Evolutionary conservation across 768 basidiomycete genomes (phyloP).

Genomic region (Auriscalpium vulgare): DNA sequence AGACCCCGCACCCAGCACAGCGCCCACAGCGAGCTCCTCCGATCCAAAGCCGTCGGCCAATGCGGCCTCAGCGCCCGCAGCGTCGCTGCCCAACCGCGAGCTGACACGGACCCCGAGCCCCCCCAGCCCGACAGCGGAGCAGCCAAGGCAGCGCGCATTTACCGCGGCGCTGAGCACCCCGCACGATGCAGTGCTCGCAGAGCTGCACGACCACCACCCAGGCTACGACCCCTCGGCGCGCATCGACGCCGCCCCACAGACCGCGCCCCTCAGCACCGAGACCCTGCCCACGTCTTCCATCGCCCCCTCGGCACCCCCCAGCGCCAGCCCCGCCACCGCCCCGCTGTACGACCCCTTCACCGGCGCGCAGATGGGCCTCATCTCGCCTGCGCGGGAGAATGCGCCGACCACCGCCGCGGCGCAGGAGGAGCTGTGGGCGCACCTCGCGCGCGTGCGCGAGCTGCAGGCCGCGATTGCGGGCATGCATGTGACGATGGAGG

Average conservation of each 20-base stretch:
- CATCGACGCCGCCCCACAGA: constrained; percentile 8
- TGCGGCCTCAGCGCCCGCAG: not conserved
- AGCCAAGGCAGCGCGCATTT: constrained; percentile 15
- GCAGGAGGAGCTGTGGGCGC: constrained; percentile 54
- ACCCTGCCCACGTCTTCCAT: constrained; percentile 12
- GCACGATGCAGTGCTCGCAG: constrained; percentile 56
- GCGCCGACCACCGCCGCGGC: constrained; percentile 12
- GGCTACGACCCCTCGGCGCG: constrained; percentile 8
- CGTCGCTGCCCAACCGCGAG: not conserved
- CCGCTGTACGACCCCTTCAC: constrained; percentile 41
- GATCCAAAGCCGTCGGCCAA: not conserved
- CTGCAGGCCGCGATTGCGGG: constrained; percentile 64
- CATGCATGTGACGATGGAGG: constrained; percentile 73
- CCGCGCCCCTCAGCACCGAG: not conserved
- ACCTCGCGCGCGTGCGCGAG: constrained; percentile 60
- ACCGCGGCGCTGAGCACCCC: constrained; percentile 38
- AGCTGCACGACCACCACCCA: constrained; percentile 31
- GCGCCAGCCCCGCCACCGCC: constrained; percentile 19
- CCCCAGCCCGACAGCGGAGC: constrained; percentile 12
- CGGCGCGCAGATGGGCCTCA: constrained; percentile 33
- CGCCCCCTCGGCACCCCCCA: constrained; percentile 11
- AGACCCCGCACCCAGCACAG: not conserved
- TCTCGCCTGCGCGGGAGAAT: constrained; percentile 17
- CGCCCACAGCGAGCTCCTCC: not conserved
- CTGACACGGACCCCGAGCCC: not conserved